Conservation (phyloP, 208 protist species). For the Leishmania major region DNA sequence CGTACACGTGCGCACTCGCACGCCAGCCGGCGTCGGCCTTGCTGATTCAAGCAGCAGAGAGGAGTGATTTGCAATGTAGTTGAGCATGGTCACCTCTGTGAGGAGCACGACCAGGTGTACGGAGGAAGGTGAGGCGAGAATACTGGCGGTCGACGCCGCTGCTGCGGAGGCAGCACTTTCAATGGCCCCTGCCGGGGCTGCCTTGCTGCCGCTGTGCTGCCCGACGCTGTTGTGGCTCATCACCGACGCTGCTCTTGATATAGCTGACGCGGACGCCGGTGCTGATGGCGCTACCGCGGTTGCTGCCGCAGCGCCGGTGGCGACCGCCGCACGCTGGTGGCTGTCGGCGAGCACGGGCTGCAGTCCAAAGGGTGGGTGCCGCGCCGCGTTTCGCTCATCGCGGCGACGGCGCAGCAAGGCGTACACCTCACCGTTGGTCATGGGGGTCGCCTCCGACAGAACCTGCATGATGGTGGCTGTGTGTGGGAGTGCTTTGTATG, state of each 20-base stretch:
- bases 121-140: conserved; percentile 43
- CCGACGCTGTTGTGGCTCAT: not conserved
- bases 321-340: conserved; percentile 17
- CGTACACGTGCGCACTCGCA: not conserved
- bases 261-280: not conserved
- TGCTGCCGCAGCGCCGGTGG: conserved; percentile 6
- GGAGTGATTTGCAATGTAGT: conserved; percentile 59
- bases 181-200: conserved; percentile 14
- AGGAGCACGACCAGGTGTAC: conserved; percentile 72
- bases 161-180: conserved; percentile 18
- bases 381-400: conserved; percentile 72
- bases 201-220: conserved; percentile 4
- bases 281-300: not conserved
- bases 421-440: conserved; percentile 86
- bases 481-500: not conserved
- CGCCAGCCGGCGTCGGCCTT: not conserved
- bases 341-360: conserved; percentile 42
- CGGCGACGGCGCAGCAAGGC: conserved; percentile 74
- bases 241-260: not conserved
- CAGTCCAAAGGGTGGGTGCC: conserved; percentile 66
- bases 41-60: conserved; percentile 7
- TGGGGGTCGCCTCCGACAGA: conserved; percentile 63
- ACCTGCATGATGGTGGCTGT: conserved; percentile 46
- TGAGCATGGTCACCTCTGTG: conserved; percentile 69
- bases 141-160: conserved; percentile 23